Base-by-base conservation (phyloP, 2,329 filamentous ascomycete genomes). In the Trichothecium roseum region DNA sequence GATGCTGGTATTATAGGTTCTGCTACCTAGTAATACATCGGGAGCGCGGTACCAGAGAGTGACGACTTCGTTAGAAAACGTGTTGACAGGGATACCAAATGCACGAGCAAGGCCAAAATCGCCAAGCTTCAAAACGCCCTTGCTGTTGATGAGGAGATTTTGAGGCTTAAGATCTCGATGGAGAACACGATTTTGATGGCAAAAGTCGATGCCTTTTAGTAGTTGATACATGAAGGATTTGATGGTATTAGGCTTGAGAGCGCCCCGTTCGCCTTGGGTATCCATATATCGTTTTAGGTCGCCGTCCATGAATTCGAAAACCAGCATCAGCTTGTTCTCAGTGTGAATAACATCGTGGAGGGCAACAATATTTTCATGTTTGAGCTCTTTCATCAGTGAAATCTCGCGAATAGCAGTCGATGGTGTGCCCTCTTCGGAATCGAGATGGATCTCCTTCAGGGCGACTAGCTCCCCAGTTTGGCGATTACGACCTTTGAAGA, bases 191-290 rank as follows among this genome's bases (percentile, higher is more conserved):
- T 96, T 96, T 50, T 94, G 85, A 63, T 98, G 91, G 64, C 91
- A 98, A 57, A 96, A 98, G 42, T 91, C 88, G 52, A 96, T 95
- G 37, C 91, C 91, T 51, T 85, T 81, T 42, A 96, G 77, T 22
- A 98, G 76, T 64, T 98, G 91, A 63, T 89, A 91, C 89, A 96
- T 96, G 72, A 96, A 98, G 17, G 86, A 93, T 66, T 96, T 96
- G 73, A 98, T 95, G 37, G 86, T 91, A 37, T 74, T 65, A 28
- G 86, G 84, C 56, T 94, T 88, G 37, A 98, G 71, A 33, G 87
- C 85, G 42, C 91, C 89, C 35, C 87, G 75, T 49, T 95, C 86
- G 51, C 88, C 87, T 39, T 87, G 74, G 6, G 81, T 84, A 57
- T 98, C 91, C 91, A 98, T 98, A 63, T 95, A 96, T 55, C 93